phyloP scores from a whole-genome alignment of 768 basidiomycete species.

The Fomitopsis serialis region DNA sequence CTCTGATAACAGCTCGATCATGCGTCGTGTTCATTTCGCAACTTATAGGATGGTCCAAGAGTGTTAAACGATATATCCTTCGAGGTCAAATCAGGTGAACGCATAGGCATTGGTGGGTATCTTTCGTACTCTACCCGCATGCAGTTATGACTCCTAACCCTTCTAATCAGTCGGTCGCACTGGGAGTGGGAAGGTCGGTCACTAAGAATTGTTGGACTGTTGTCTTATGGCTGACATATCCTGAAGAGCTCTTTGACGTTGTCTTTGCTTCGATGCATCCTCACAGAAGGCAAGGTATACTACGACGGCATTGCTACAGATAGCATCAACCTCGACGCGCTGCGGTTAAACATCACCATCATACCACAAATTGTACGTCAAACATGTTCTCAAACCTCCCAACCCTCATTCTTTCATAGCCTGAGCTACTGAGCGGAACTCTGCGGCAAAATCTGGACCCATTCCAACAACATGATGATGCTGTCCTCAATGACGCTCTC shows the following conservation, averaged over 20 bases:
- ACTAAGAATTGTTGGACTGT: background rate
- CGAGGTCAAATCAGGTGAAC: conserved; percentile 49
- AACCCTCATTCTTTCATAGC: conserved; percentile 19
- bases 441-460: conserved; percentile 57
- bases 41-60: conserved; percentile 40
- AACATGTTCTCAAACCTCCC: background rate
- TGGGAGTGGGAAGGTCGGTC: conserved; percentile 44
- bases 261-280: conserved; percentile 50
- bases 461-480: conserved; percentile 49
- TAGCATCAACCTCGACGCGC: conserved; percentile 45
- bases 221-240: background rate
- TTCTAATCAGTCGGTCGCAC: conserved; percentile 55
- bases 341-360: conserved; percentile 52
- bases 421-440: conserved; percentile 49
- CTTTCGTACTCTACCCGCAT: background rate
- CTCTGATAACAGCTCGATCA: background rate
- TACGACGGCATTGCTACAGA: conserved; percentile 46
- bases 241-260: conserved; percentile 41
- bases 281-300: conserved; percentile 45
- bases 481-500: conserved; percentile 42
- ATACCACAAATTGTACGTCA: conserved; percentile 40
- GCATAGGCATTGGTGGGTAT: conserved; percentile 42
- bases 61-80: conserved; percentile 51
- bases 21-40: background rate
- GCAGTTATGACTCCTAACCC: no score